phyloP scores from a whole-genome alignment of 768 basidiomycete genomes.

The Scleroderma bovista region DNA sequence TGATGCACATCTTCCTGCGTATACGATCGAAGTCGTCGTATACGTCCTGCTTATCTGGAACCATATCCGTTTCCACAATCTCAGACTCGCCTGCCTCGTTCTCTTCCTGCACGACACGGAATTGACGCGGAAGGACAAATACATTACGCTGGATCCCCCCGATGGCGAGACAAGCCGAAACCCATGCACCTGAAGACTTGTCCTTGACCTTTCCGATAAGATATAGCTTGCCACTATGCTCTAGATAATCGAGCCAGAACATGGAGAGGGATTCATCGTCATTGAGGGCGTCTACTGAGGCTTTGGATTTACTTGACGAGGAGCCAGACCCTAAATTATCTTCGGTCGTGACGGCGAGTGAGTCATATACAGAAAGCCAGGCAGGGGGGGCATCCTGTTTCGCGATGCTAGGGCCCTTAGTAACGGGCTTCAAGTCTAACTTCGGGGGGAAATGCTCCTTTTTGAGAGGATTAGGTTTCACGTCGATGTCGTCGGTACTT shows the following conservation, averaged over 20 bases:
- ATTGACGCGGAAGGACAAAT: slow-evolving; percentile 77
- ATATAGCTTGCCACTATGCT: slow-evolving; percentile 77
- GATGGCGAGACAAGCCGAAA: slow-evolving; percentile 84
- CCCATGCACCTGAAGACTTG: slow-evolving; percentile 55
- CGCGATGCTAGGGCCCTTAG: slow-evolving; percentile 10
- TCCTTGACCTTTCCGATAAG: slow-evolving; percentile 91
- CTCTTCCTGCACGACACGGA: slow-evolving; percentile 40
- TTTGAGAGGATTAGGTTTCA: slow-evolving; percentile 33
- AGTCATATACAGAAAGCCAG: slow-evolving; percentile 75
- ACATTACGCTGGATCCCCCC: slow-evolving; percentile 86
- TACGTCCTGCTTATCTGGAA: slow-evolving; percentile 67
- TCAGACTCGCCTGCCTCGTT: slow-evolving; percentile 22
- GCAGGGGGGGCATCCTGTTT: slow-evolving; percentile 48
- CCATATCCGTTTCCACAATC: slow-evolving; percentile 66
- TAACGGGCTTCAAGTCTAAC: slow-evolving; percentile 12
- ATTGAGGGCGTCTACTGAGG: slow-evolving; percentile 60
- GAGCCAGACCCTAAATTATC: slow-evolving; percentile 50
- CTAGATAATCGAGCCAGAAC: slow-evolving; percentile 96
- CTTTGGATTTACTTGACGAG: slow-evolving; percentile 32
- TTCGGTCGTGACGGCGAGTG: slow-evolving; percentile 54
- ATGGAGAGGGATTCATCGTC: slow-evolving; percentile 81
- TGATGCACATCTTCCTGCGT: slow-evolving; percentile 65
- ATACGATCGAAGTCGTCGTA: slow-evolving; percentile 80
- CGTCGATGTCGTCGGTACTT: slow-evolving; percentile 48
- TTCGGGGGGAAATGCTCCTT: slow-evolving; percentile 5